phyloP scores from a whole-genome alignment of 2,329 filamentous ascomycete genomes.

The Alternaria ethzedia region DNA sequence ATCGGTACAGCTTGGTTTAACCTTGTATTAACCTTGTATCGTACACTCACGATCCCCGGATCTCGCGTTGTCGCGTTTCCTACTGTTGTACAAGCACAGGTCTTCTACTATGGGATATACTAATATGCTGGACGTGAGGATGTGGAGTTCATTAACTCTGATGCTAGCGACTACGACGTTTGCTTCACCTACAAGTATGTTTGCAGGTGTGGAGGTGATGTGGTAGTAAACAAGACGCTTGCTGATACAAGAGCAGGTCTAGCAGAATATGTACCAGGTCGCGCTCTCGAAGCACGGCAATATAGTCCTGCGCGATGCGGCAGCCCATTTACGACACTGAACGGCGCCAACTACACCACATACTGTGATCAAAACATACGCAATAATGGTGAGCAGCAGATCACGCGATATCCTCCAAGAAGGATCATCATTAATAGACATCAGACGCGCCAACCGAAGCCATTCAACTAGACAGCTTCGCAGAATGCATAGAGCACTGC shows the following conservation, averaged over 20 bases:
- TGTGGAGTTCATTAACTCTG: not conserved
- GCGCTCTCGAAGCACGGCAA: slow-evolving; percentile 23
- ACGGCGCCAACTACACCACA: slow-evolving; percentile 41
- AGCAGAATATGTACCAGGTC: slow-evolving; percentile 17
- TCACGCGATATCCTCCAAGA: not conserved
- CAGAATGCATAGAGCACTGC: slow-evolving; percentile 41
- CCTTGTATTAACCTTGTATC: not conserved
- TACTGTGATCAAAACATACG: slow-evolving; percentile 40
- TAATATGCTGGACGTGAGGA: not conserved
- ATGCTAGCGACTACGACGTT: not conserved
- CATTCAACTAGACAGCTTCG: slow-evolving; percentile 24
- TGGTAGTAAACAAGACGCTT: not conserved
- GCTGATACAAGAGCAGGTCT: slow-evolving; percentile 25
- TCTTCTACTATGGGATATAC: not conserved
- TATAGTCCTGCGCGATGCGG: slow-evolving; percentile 21
- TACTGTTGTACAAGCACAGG: not conserved
- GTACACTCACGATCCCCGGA: not conserved
- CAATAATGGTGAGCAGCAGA: slow-evolving; percentile 26
- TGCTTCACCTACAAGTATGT: not conserved
- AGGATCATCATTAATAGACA: slow-evolving; percentile 2
- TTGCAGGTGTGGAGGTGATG: not conserved
- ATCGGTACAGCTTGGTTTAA: not conserved
- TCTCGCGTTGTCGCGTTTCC: not conserved
- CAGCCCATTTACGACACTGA: slow-evolving; percentile 29
- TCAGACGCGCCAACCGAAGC: slow-evolving; percentile 24